phyloP scores from a whole-genome alignment of 1,139 yeast species.

The Wickerhamomyces sp. region DNA sequence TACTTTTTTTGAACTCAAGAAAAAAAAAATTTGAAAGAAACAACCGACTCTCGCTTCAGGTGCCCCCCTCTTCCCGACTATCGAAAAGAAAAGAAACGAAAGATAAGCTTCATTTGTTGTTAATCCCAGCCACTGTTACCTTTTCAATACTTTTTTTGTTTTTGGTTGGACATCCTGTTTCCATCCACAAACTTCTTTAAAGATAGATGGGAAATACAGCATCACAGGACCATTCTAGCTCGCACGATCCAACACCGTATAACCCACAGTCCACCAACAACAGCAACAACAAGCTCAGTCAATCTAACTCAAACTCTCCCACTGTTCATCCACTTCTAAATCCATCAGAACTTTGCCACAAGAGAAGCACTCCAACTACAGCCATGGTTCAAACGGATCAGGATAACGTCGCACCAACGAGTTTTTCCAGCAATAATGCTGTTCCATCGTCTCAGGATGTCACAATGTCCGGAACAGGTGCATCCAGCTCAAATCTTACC shows the following conservation, averaged over 20 bases:
- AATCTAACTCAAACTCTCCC: conserved; percentile 1
- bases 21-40: too few relatives aligned
- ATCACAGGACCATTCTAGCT: conserved; percentile 14
- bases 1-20: too few relatives aligned
- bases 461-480: conserved; percentile 23
- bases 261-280: conserved; percentile 1
- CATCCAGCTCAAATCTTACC: conserved; percentile 16
- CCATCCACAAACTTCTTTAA: too few relatives aligned
- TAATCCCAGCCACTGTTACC: too few relatives aligned
- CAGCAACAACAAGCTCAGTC: neutral
- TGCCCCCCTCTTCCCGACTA: too few relatives aligned
- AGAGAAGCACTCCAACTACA: conserved; percentile 14
- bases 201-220: conserved; percentile 22
- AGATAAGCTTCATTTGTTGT: too few relatives aligned
- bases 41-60: too few relatives aligned
- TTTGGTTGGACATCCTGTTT: too few relatives aligned
- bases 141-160: too few relatives aligned
- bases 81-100: too few relatives aligned
- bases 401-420: conserved; percentile 4
- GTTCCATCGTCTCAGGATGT: conserved; percentile 20
- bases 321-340: conserved; percentile 17
- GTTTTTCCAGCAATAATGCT: neutral
- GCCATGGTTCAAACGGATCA: conserved; percentile 14
- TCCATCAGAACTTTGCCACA: conserved; percentile 9
- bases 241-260: neutral